Base-by-base conservation (phyloP, 495 filamentous ascomycete species). In the Aspergillus avenaceus region DNA sequence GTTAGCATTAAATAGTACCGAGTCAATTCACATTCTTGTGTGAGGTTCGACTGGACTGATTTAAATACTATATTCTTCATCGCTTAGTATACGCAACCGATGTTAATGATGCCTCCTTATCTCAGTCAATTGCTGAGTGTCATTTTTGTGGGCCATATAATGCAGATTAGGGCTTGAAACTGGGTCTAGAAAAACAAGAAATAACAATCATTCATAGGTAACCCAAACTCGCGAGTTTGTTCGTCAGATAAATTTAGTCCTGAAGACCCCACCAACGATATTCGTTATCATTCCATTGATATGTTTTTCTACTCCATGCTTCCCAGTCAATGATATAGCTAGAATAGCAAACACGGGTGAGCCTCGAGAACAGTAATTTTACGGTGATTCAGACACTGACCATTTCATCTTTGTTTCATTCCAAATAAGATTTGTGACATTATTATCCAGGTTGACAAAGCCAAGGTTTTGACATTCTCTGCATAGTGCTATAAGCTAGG, bases 71-170 rank as follows among this genome's bases (percentile, higher is more conserved):
- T n/a, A 8, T n/a, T n/a, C 13, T 41, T n/a, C 12, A 8, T n/a
- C 29, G 11, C 3, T n/a, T 34, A 34, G 5, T 12, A 4, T 3
- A 4, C 29, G 12, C 29, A 34, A n/a, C n/a, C n/a, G n/a, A n/a
- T n/a, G n/a, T n/a, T n/a, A n/a, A 5, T 5, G 24, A 23, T 18
- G 26, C 12, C 45, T 25, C 19, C 45, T 5, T 48, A 38, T 26
- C 45, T 48, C 3, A 32, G 45, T 18, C 29, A 48, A 26, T 32
- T 28, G 62, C 70, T 24, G 73, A 79, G 74, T 49, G 29, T 13
- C 4, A 13, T n/a, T 36, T 68, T 81, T 46, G 63, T 64, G 12
- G 64, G 81, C 56, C 75, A 78, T 51, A 95, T n/a, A 36, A 4
- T 3, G 32, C 13, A 37, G 19, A 37, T 11, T 18, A 11, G 11